These are phyloP conservation scores for Aeschynomene evenia DNA, from an alignment of 306 rosid genomes.

Conservation along the genomic window DNA sequence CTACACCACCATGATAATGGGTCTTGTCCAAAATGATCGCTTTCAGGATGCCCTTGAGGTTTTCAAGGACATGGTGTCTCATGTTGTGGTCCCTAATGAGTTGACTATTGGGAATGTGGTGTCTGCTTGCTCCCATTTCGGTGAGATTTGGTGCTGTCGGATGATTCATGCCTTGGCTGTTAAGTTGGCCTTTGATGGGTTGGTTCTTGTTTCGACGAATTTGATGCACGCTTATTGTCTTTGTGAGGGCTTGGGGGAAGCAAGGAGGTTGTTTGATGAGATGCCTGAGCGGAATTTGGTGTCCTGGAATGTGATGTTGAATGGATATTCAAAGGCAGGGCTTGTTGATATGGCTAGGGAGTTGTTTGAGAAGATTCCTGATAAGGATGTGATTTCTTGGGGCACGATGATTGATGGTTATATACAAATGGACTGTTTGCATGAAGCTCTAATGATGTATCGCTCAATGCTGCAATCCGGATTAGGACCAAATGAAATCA, in stretches of 20 bases:
- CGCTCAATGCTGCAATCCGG: slow-evolving; percentile 56
- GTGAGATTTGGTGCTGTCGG: slow-evolving; percentile 59
- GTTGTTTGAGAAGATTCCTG: slow-evolving; percentile 62
- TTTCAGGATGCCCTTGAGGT: slow-evolving; percentile 65
- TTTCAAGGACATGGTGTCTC: slow-evolving; percentile 66
- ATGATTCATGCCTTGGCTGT: slow-evolving; percentile 66
- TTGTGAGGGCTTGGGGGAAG: slow-evolving; percentile 60
- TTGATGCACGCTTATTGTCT: slow-evolving; percentile 76
- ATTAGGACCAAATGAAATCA: slow-evolving; percentile 59
- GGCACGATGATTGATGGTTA: slow-evolving; percentile 83
- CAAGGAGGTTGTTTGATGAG: slow-evolving; percentile 54
- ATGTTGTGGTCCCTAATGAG: slow-evolving; percentile 62
- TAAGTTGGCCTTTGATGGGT: slow-evolving; percentile 48
- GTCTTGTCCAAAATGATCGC: slow-evolving; percentile 59
- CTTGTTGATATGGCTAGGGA: slow-evolving; percentile 56
- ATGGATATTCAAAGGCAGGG: slow-evolving; percentile 77
- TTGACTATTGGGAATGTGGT: slow-evolving; percentile 70
- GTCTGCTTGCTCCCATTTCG: slow-evolving; percentile 55
- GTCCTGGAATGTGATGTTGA: slow-evolving; percentile 85
- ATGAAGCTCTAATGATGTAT: slow-evolving; percentile 64
- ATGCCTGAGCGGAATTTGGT: slow-evolving; percentile 72
- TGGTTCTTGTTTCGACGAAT: slow-evolving; percentile 65
- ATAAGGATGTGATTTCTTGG: slow-evolving; percentile 81
- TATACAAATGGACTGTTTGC: slow-evolving; percentile 53
- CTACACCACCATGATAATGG: slow-evolving; percentile 83